phyloP scores from a whole-genome alignment of 2,329 filamentous ascomycete genomes.

The Lachnellula cervina region DNA sequence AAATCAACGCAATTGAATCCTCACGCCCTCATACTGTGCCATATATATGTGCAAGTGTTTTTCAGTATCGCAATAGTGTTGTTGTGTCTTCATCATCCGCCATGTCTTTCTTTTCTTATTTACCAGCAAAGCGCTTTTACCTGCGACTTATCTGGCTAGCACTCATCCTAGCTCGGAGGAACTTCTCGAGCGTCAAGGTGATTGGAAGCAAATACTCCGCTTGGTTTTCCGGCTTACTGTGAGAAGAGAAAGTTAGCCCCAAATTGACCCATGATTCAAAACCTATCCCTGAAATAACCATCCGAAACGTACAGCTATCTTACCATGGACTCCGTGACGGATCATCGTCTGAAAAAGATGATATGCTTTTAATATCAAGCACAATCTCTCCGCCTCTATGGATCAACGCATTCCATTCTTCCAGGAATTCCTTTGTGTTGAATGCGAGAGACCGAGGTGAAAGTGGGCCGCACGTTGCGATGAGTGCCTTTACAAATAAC shows the following conservation, averaged over 20 bases:
- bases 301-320: not conserved
- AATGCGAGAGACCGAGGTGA: not conserved
- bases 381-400: not conserved
- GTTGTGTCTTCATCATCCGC: no score
- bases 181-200: not conserved
- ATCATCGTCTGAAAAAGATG: not conserved
- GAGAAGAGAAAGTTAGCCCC: not conserved
- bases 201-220: not conserved
- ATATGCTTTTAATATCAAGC: not conserved
- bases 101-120: no score
- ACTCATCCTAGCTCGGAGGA: not conserved
- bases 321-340: not conserved
- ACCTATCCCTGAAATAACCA: not conserved
- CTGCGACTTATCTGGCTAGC: not conserved
- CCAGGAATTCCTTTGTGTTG: not conserved
- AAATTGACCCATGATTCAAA: no score
- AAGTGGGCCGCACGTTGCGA: not conserved
- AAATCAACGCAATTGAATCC: no score
- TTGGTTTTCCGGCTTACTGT: not conserved
- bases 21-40: no score
- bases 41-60: no score
- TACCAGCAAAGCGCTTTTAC: not conserved
- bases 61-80: no score
- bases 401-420: not conserved
- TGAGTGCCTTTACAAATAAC: not conserved